Evolutionary conservation across 805 yeast genomes (phyloP), one percentile per base, ranked within the genome.

Genomic region (Ogataea ganodermae): DNA sequence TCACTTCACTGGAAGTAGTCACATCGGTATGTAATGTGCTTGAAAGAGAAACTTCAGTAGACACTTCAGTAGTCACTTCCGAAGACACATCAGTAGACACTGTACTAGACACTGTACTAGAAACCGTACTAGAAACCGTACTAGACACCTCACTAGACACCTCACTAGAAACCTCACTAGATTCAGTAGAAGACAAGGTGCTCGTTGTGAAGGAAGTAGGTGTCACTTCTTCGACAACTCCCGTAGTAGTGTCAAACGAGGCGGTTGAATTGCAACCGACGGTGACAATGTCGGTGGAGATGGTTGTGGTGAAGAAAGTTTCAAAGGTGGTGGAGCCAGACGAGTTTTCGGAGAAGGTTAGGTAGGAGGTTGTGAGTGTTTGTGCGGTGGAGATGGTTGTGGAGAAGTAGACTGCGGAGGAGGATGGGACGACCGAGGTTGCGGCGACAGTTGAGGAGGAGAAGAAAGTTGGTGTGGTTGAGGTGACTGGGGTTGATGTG

Each of bases 361-460:
- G n/a, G n/a, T 40, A 40, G 35, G 35, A 40, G n/a, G 43, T 32
- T 23, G 39, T 14, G 16, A 32, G 22, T 23, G 42, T 42, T 8
- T 17, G 17, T 6, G 18, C 10, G 6, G 36, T 33, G 23, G 36
- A 33, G 21, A 33, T 17, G 5, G 36, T 33, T 7, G 36, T 18
- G 6, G 36, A 18, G 23, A 6, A 17, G 22, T 17, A 9, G 13
- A 9, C n/a, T 33, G 42, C 6, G 6, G 30, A 42, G 4, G 35
- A 33, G 16, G 45, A 28, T 16, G 48, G 37, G n/a, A 33, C 30
- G 17, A 44, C 42, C 23, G 46, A 26, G 10, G 32, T 35, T 33
- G 45, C 31, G 18, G 30, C 41, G 26, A 36, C 28, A n/a, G 21
- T 12, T 7, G 24, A 35, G 22, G 13, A 12, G 38, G 24, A 6